These are phyloP conservation scores for Sequoiadendron giganteum DNA, from an alignment of 75 land plant species.

Conservation along the genomic window DNA sequence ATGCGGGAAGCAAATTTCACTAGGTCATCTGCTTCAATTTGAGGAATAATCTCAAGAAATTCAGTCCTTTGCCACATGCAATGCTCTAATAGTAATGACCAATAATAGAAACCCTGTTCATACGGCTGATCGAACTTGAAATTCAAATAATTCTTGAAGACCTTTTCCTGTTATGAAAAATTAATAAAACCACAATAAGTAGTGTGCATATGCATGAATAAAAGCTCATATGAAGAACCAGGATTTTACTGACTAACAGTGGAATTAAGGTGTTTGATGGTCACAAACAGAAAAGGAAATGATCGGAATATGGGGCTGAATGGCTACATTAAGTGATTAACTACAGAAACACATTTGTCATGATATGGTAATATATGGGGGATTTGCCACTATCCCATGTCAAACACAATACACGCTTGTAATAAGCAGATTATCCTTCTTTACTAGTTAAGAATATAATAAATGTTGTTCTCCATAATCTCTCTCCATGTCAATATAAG, in stretches of 20 bases:
- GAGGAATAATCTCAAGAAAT: constrained; percentile 71
- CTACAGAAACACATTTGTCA: background rate
- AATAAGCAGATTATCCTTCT: no score
- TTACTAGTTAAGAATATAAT: background rate
- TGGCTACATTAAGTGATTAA: background rate
- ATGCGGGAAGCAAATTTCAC: constrained; percentile 55
- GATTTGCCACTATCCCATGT: background rate
- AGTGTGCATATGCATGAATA: background rate
- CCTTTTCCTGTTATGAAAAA: constrained; percentile 58
- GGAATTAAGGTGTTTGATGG: background rate
- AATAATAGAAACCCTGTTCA: constrained; percentile 87
- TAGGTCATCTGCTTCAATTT: constrained; percentile 61
- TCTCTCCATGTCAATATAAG: background rate
- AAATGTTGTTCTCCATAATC: background rate
- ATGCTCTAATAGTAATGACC: constrained; percentile 70
- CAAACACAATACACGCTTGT: background rate
- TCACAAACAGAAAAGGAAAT: background rate
- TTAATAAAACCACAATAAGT: background rate
- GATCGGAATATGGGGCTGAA: background rate
- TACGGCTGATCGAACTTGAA: constrained; percentile 90
- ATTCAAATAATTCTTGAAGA: constrained; percentile 79
- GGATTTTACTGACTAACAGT: background rate
- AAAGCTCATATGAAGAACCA: background rate
- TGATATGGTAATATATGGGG: background rate
- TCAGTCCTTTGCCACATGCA: constrained; percentile 80